Conservation (phyloP, 148 eudicot species). For the Silene uniflora region DNA sequence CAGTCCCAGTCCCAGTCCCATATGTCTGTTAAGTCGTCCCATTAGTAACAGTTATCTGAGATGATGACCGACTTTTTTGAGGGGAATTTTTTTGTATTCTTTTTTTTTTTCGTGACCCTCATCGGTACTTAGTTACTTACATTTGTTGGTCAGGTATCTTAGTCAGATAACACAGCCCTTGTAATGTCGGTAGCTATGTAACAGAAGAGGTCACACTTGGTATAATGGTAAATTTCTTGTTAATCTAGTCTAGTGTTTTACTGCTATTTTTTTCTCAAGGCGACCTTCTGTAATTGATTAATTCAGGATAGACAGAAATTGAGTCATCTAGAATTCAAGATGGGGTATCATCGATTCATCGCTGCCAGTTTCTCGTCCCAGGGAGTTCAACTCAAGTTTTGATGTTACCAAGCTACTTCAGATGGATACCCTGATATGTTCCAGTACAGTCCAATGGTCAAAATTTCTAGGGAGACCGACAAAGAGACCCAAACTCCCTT, state of each 20-base stretch:
- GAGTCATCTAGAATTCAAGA: constrained; percentile 42
- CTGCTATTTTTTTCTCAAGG: constrained; percentile 15
- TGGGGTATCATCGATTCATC: constrained; percentile 39
- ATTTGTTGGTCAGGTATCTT: constrained; percentile 21
- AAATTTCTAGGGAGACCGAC: too few species aligned
- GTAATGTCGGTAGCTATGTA: constrained; percentile 32
- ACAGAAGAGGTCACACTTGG: constrained; percentile 29
- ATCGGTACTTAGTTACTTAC: not conserved
- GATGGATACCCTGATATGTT: constrained; percentile 51
- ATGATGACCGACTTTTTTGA: not conserved
- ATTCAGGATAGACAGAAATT: constrained; percentile 41
- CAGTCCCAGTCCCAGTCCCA: too few species aligned
- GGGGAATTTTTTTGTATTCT: not conserved
- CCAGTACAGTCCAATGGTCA: constrained; percentile 35
- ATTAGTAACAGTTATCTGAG: not conserved
- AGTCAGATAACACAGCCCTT: constrained; percentile 20
- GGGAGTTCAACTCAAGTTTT: constrained; percentile 52
- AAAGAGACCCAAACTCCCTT: too few species aligned
- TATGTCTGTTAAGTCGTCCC: too few species aligned
- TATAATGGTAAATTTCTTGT: constrained; percentile 28
- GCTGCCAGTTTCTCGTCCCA: constrained; percentile 44
- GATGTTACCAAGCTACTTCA: constrained; percentile 39
- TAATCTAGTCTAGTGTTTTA: constrained; percentile 15
- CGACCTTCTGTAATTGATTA: constrained; percentile 19
- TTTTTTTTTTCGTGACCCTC: not conserved